Percentiles rank a stretch among this genome's conserved stretches.
Conservation (phyloP, 768 basidiomycete species). For the Pholiota molesta region DNA sequence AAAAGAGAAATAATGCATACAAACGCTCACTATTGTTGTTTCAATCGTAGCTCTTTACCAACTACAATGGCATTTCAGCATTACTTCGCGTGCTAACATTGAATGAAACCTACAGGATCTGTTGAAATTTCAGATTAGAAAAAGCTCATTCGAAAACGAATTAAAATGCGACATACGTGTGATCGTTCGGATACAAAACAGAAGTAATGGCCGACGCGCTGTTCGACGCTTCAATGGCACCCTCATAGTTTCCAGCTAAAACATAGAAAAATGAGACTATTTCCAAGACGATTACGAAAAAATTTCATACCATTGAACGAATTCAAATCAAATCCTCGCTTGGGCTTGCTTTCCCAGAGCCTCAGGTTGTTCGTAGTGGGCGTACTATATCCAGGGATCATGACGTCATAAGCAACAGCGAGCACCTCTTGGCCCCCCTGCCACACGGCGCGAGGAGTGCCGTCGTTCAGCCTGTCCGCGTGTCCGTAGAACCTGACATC, state of each 20-base stretch:
- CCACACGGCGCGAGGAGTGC: conserved; percentile 68
- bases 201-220: conserved; percentile 93
- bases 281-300: neutral
- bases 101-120: conserved; percentile 45
- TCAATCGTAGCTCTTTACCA: conserved; percentile 86
- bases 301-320: conserved; percentile 81
- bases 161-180: conserved; percentile 50
- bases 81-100: neutral
- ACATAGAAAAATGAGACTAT: neutral
- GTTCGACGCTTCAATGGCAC: conserved; percentile 84
- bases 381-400: conserved; percentile 87
- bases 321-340: conserved; percentile 90
- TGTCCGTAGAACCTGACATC: conserved; percentile 90
- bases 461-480: conserved; percentile 67
- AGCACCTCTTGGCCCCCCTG: conserved; percentile 92
- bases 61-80: conserved; percentile 40
- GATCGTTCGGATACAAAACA: conserved; percentile 96
- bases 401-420: conserved; percentile 93
- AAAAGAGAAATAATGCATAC: neutral
- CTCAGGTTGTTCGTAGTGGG: conserved; percentile 89
- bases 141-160: neutral
- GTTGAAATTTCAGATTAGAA: conserved; percentile 10
- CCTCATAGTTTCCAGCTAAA: conserved; percentile 90
- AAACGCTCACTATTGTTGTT: conserved; percentile 80
- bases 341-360: conserved; percentile 83